These are phyloP conservation scores for Cylindrotheca closterium DNA, from an alignment of 108 stramenopile genomes.

Conservation along the genomic window DNA sequence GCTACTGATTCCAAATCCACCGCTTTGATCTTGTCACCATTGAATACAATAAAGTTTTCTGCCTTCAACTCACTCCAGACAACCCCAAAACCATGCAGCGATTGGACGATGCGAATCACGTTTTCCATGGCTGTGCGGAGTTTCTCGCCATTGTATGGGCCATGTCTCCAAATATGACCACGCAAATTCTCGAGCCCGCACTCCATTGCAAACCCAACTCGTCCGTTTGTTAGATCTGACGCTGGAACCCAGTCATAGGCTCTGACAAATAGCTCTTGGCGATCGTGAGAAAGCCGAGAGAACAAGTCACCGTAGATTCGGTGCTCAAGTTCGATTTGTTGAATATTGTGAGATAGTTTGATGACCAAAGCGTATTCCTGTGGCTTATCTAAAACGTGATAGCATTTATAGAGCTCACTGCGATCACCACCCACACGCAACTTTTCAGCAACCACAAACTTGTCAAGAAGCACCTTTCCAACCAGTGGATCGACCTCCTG, in stretches of 20 bases:
- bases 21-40: constrained; percentile 9
- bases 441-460: background rate
- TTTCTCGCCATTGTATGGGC: constrained; percentile 7
- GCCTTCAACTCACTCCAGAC: constrained; percentile 89
- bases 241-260: constrained; percentile 4
- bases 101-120: constrained; percentile 37
- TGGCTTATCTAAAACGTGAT: background rate
- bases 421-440: background rate
- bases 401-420: constrained; percentile 2
- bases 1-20: constrained; percentile 39
- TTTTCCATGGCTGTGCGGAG: constrained; percentile 8
- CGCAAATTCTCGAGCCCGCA: constrained; percentile 4
- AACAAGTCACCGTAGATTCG: constrained; percentile 1
- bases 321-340: constrained; percentile 5
- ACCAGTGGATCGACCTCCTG: background rate
- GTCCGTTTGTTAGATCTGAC: background rate
- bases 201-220: constrained; percentile 11
- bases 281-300: background rate
- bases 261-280: constrained; percentile 1
- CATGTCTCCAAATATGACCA: constrained; percentile 2
- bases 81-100: constrained; percentile 51
- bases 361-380: background rate
- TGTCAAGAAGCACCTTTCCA: background rate
- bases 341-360: constrained; percentile 5
- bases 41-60: constrained; percentile 57